A percentile compares a stretch with the other conserved stretches of the same genome.
Evolutionary conservation across 2,329 filamentous ascomycete species (phyloP).

Genomic region (Onygenales sp.): DNA sequence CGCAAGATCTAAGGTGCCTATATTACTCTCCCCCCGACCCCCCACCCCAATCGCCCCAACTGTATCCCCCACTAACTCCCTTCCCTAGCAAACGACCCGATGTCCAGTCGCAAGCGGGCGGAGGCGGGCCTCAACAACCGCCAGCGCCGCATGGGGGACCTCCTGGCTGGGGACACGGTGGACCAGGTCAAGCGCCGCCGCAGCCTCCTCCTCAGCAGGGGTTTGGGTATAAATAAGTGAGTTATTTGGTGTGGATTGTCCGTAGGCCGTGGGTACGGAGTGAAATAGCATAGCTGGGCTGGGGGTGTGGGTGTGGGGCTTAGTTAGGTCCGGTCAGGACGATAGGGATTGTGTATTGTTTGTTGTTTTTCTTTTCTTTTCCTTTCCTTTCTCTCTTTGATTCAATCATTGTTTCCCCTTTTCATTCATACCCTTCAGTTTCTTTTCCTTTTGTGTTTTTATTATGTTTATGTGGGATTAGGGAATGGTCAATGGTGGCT

Average conservation of each 20-base stretch:
- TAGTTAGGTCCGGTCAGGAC: no score
- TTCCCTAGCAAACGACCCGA: constrained; percentile 11
- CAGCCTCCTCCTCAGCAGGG: background rate
- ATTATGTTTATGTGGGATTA: background rate
- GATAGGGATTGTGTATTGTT: background rate
- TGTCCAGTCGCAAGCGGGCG: constrained; percentile 11
- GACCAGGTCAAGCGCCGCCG: background rate
- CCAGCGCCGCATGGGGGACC: background rate
- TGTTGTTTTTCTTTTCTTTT: background rate
- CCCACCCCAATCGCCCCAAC: background rate
- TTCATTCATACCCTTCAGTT: background rate
- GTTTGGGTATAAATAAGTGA: constrained; percentile 3
- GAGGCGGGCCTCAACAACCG: background rate
- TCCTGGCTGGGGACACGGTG: background rate
- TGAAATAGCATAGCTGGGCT: no score
- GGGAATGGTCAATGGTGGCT: no score
- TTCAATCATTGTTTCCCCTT: background rate
- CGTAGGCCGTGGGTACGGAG: no score
- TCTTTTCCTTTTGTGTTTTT: background rate
- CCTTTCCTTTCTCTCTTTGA: background rate
- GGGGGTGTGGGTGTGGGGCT: no score
- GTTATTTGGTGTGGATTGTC: background rate
- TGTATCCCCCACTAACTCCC: background rate
- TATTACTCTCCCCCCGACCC: background rate
- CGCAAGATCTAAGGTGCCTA: constrained; percentile 13